A percentile compares a stretch with the other conserved stretches of the same genome.
Evolutionary conservation across 2,329 filamentous ascomycete genomes (phyloP).

Genomic region (Sphaerulina musiva): DNA sequence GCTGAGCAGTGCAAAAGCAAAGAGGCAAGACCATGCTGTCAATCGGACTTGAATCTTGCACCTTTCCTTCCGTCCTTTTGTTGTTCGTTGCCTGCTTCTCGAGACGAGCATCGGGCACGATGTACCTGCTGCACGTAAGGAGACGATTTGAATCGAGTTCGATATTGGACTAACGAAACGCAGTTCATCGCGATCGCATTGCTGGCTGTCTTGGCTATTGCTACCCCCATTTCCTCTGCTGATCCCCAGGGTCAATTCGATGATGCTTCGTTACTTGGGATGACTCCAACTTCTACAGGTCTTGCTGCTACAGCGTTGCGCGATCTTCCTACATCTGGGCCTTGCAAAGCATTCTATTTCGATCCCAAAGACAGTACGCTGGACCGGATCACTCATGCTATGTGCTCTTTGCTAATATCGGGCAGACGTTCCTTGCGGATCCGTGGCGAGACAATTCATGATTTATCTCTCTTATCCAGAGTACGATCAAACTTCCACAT

Average conservation of each 20-base stretch:
- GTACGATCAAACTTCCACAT: slow-evolving; percentile 2
- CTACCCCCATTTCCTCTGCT: slow-evolving; percentile 14
- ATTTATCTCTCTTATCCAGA: slow-evolving; percentile 3
- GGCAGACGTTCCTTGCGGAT: slow-evolving; percentile 2
- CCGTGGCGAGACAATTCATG: slow-evolving; percentile 2
- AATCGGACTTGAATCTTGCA: slow-evolving; percentile 14
- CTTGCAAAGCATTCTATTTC: slow-evolving; percentile 23
- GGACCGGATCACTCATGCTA: neutral
- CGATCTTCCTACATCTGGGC: slow-evolving; percentile 2
- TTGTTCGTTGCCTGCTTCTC: slow-evolving; percentile 5
- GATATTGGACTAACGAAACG: neutral
- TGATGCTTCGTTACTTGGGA: slow-evolving; percentile 13
- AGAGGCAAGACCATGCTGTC: slow-evolving; percentile 14
- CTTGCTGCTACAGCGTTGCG: neutral
- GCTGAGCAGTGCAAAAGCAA: slow-evolving; percentile 9
- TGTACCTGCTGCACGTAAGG: slow-evolving; percentile 14
- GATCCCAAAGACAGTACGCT: slow-evolving; percentile 20
- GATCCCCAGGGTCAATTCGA: slow-evolving; percentile 7
- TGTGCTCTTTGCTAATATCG: slow-evolving; percentile 20
- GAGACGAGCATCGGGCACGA: slow-evolving; percentile 3
- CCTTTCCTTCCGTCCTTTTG: slow-evolving; percentile 1
- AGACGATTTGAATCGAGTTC: neutral
- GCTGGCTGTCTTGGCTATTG: slow-evolving; percentile 11
- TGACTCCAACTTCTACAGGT: slow-evolving; percentile 20
- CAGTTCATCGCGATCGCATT: slow-evolving; percentile 12